A percentile compares a stretch with the other conserved stretches of the same genome.
phyloP scores from a whole-genome alignment of 2,329 filamentous ascomycete genomes.

The Nothophoma quercina region DNA sequence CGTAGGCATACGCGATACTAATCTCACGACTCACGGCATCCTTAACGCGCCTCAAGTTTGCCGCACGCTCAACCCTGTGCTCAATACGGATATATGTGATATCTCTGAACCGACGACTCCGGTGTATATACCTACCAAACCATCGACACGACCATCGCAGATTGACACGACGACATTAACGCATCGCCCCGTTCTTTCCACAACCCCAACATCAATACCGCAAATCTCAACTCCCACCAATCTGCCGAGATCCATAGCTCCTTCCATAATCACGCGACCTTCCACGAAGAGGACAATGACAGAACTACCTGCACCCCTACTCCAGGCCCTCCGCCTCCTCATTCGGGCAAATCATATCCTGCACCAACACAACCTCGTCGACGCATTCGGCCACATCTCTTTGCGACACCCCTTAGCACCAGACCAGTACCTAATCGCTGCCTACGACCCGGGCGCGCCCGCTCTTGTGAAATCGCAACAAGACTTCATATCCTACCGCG shows the following conservation, averaged over 20 bases:
- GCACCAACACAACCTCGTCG: conserved; percentile 58
- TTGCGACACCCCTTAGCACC: conserved; percentile 57
- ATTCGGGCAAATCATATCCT: conserved; percentile 57
- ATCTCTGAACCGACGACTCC: conserved; percentile 13
- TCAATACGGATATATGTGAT: conserved; percentile 2
- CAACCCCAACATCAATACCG: conserved; percentile 10
- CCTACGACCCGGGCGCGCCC: conserved; percentile 53
- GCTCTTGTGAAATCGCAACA: conserved; percentile 53
- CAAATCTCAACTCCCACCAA: conserved; percentile 6
- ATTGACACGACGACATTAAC: neutral
- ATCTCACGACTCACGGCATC: conserved; percentile 6
- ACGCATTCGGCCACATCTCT: conserved; percentile 63
- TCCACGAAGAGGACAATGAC: conserved; percentile 4
- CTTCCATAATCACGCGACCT: conserved; percentile 5
- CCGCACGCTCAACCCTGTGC: conserved; percentile 5
- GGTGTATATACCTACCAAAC: conserved; percentile 11
- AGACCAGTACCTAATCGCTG: conserved; percentile 59
- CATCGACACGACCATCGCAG: neutral
- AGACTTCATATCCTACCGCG: conserved; percentile 59
- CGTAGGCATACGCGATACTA: conserved; percentile 13
- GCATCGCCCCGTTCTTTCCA: conserved; percentile 5
- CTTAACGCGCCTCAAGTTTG: conserved; percentile 8
- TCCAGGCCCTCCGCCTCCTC: conserved; percentile 30
- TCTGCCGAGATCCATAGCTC: conserved; percentile 8
- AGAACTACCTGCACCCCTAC: conserved; percentile 21